Conservation (phyloP, 306 rosid species). For the Fagus sylvatica region DNA sequence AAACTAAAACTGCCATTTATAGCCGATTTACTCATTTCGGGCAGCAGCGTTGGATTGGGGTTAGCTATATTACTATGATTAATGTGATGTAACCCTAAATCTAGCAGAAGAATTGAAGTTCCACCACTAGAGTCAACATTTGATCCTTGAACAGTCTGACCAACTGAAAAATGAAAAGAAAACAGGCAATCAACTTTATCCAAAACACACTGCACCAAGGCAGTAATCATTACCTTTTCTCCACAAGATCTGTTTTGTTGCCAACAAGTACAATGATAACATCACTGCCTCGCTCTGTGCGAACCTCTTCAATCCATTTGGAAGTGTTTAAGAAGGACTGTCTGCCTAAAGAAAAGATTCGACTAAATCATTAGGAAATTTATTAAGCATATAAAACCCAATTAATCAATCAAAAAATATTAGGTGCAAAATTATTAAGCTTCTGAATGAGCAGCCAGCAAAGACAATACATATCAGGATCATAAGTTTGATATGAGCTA, state of each 20-base stretch:
- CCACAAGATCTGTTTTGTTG: conserved; percentile 92
- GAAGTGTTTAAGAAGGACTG: conserved; percentile 77
- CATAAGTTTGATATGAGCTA: background rate
- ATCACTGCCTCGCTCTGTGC: conserved; percentile 84
- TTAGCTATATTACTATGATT: background rate
- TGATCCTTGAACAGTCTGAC: background rate
- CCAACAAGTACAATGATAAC: conserved; percentile 88
- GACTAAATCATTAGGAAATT: background rate
- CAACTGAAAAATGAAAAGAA: conserved; percentile 2
- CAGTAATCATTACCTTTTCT: conserved; percentile 63
- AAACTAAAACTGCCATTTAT: background rate
- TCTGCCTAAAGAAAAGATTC: conserved; percentile 45
- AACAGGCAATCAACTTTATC: background rate
- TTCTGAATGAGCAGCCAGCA: background rate
- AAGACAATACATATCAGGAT: background rate
- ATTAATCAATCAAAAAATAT: background rate
- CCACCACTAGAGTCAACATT: background rate
- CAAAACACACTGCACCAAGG: background rate
- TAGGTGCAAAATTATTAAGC: background rate
- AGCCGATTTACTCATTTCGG: background rate
- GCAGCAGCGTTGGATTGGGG: background rate
- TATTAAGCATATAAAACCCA: background rate
- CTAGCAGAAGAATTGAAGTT: background rate
- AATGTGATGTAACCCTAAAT: background rate
- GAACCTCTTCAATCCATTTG: conserved; percentile 94